Conservation (phyloP, 2,329 filamentous ascomycete species). For the Penicillium sp. region DNA sequence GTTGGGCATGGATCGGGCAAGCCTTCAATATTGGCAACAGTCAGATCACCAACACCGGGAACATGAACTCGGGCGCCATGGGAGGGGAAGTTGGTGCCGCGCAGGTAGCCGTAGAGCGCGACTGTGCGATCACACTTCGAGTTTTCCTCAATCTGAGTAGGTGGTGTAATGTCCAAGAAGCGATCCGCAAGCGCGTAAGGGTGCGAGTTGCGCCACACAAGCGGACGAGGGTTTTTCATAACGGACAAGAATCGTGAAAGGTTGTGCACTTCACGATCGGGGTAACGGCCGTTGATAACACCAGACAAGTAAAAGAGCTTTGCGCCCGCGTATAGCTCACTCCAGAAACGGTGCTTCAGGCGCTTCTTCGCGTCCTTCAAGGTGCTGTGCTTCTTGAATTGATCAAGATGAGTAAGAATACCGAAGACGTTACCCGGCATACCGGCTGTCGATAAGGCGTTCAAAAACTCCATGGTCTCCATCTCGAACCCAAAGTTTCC, state of each 20-base stretch:
- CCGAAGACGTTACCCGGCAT: conserved; percentile 99
- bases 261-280: conserved; percentile 94
- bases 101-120: conserved; percentile 86
- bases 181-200: conserved; percentile 92
- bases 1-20: conserved; percentile 95
- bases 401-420: conserved; percentile 90
- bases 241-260: conserved; percentile 91
- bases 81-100: conserved; percentile 90
- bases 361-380: conserved; percentile 94
- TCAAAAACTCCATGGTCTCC: conserved; percentile 99
- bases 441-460: conserved; percentile 85
- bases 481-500: conserved; percentile 99
- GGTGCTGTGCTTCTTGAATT: conserved; percentile 91
- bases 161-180: conserved; percentile 92
- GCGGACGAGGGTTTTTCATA: conserved; percentile 98
- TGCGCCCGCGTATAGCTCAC: conserved; percentile 91
- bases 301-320: conserved; percentile 97
- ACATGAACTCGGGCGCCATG: conserved; percentile 86
- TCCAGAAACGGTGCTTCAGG: conserved; percentile 94
- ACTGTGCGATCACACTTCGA: conserved; percentile 87
- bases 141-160: conserved; percentile 84
- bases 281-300: conserved; percentile 94
- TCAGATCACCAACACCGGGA: conserved; percentile 86
- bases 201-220: conserved; percentile 95
- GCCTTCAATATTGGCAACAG: conserved; percentile 77